Percentiles rank a stretch among this genome's conserved stretches.
Conservation (phyloP, 306 rosid genomes). For the Malus sieversii region DNA sequence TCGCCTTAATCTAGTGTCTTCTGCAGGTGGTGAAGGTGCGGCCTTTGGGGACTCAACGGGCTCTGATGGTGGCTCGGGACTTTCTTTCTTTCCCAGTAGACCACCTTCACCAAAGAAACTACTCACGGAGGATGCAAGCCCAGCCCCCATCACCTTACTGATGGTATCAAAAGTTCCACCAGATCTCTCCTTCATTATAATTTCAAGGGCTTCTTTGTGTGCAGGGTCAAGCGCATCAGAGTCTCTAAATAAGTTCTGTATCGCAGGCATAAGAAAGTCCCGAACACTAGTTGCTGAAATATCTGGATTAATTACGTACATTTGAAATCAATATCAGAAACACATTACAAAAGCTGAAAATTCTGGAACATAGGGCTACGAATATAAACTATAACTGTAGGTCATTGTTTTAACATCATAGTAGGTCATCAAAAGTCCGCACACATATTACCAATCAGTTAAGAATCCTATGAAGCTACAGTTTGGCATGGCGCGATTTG, state of each 20-base stretch:
- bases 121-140: constrained; percentile 72
- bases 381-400: neutral
- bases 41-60: constrained; percentile 43
- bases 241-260: constrained; percentile 77
- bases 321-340: constrained; percentile 7
- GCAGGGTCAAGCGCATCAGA: constrained; percentile 86
- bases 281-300: constrained; percentile 62
- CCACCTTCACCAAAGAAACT: constrained; percentile 89
- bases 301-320: constrained; percentile 37
- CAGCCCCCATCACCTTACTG: constrained; percentile 94
- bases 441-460: neutral
- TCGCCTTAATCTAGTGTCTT: constrained; percentile 85
- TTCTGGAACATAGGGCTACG: neutral
- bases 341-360: constrained; percentile 6
- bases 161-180: constrained; percentile 86
- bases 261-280: constrained; percentile 71
- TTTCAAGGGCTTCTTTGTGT: constrained; percentile 98
- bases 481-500: neutral
- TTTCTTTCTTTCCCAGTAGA: constrained; percentile 75
- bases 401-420: neutral
- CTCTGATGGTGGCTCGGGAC: constrained; percentile 30
- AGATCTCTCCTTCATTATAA: constrained; percentile 84
- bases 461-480: neutral
- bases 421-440: neutral
- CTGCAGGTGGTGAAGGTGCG: constrained; percentile 23